Base-by-base conservation (phyloP, 192 early-diverging fungal species). In the Backusella mclennaniae region DNA sequence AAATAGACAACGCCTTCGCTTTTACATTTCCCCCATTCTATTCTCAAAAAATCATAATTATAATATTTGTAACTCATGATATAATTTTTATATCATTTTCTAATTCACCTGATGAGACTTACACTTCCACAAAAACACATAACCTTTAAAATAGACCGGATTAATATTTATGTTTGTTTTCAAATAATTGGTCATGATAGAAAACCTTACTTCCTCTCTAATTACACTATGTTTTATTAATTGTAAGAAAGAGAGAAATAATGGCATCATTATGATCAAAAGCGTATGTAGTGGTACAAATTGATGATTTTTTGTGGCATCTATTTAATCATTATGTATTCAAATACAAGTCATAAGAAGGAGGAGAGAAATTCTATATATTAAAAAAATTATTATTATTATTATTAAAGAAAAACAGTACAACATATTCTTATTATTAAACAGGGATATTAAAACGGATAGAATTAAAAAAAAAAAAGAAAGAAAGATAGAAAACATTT, bases 61-160 rank as follows among this genome's bases (percentile, higher is more conserved):
- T 49, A 49, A 49, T 49, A 19, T 49, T 56, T 56, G 53, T 56
- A 56, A 44, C 53, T 56, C 53, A 56, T 56, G 53, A 63, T 63
- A 63, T 8, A 63, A 29, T 12, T 63, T 63, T 29, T 9, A 63
- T 63, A 63, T 63, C 56, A 63, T 63, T 63, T 12, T 14, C n/a
- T 23, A 63, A 63, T 63, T 26, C 56, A 63, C 56, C 56, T 63
- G 56, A 63, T 63, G 9, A 29, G 56, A 63, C 29, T 63, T 63
- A 63, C 56, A 63, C 21, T 63, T 63, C 56, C 56, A 63, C 56
- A 63, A 63, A 63, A 29, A 26, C 23, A 63, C 46, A n/a, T n/a
- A n/a, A 49, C 46, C 46, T 49, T 49, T 49, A 49, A 49, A 49
- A 19, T 49, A 49, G 46, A n/a, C 19, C 17, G 46, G 46, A 49